A percentile compares a stretch with the other conserved stretches of the same genome.
These are phyloP conservation scores for Phaseolus lunatus DNA, from an alignment of 306 rosid genomes.

Conservation along the genomic window DNA sequence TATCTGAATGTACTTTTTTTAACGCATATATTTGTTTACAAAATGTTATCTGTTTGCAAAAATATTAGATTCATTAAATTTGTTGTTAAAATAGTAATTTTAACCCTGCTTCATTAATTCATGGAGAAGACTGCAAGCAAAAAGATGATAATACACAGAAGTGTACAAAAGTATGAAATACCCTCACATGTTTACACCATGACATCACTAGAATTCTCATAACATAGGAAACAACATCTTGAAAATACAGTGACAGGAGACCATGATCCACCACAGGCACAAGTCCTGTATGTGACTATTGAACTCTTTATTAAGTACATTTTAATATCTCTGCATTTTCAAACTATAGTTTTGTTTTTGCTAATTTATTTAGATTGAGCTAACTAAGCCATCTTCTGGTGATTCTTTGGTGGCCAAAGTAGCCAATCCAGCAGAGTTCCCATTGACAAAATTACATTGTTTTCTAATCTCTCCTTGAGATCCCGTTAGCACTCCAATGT, in stretches of 20 bases:
- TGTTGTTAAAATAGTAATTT: neutral
- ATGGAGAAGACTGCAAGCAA: neutral
- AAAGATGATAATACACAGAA: neutral
- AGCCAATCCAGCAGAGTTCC: conserved; percentile 8
- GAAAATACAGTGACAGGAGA: neutral
- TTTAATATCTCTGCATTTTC: conserved; percentile 1
- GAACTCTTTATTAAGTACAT: conserved; percentile 22
- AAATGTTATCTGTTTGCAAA: too few species aligned
- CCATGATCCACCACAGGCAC: neutral
- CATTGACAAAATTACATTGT: conserved; percentile 46
- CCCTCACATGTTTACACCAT: neutral
- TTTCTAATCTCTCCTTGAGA: conserved; percentile 39
- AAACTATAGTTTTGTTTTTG: neutral
- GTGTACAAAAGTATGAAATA: neutral
- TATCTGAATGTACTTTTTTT: too few species aligned
- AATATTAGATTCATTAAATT: too few species aligned
- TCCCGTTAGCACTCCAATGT: conserved; percentile 44
- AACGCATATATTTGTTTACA: too few species aligned
- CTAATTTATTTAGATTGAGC: conserved; percentile 9
- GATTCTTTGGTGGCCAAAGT: neutral
- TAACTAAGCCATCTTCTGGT: neutral
- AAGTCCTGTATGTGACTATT: neutral
- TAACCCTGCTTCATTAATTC: neutral
- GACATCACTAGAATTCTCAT: neutral
- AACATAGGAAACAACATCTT: neutral